Conservation (phyloP, 192 early-diverging fungal genomes). For the Backusella circina region DNA sequence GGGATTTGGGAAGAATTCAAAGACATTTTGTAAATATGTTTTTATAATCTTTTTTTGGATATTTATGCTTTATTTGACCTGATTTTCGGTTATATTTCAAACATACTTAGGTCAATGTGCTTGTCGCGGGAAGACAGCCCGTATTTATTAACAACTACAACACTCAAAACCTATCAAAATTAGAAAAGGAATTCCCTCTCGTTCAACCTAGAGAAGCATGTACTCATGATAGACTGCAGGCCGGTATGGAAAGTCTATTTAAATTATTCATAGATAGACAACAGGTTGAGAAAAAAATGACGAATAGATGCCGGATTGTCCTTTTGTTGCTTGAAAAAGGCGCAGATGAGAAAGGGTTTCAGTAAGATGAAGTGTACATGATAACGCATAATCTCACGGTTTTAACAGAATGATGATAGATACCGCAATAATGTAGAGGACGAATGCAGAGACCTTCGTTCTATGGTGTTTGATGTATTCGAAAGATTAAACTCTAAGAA, state of each 20-base stretch:
- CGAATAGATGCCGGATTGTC: neutral
- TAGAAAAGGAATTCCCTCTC: neutral
- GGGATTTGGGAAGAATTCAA: conserved; percentile 8
- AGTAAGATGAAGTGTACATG: neutral
- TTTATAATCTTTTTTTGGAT: neutral
- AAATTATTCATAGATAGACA: neutral
- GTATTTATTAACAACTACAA: neutral
- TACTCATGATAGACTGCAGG: neutral
- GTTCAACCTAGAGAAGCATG: conserved; percentile 1
- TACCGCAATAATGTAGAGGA: conserved; percentile 3
- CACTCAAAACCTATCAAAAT: neutral
- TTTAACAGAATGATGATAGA: neutral
- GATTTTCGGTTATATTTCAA: neutral
- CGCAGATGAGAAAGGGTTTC: neutral
- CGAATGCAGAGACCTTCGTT: neutral
- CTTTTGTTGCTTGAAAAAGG: neutral
- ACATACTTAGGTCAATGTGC: conserved; percentile 1
- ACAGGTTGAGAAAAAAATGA: neutral
- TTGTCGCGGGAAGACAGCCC: neutral
- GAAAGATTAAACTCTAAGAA: neutral
- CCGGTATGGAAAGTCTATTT: neutral
- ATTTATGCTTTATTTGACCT: neutral
- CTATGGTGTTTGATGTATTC: neutral
- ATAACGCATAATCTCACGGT: neutral
- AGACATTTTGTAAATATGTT: conserved; percentile 3